Conservation (phyloP, 176 grass and related monocot species). For the Rhynchospora breviuscula region DNA sequence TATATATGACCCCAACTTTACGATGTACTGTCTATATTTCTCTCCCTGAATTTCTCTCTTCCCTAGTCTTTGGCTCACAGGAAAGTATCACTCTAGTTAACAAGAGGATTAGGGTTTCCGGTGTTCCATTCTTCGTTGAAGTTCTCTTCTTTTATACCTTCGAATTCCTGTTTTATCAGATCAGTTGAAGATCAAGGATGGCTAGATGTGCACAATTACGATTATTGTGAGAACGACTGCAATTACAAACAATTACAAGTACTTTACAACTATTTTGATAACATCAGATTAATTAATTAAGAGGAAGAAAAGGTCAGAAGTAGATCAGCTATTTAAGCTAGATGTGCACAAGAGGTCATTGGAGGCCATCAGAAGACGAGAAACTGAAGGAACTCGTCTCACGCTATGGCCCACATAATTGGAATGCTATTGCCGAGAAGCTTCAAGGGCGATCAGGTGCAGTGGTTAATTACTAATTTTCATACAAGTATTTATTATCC, state of each 20-base stretch:
- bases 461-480: not conserved
- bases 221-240: not conserved
- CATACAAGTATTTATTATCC: not conserved
- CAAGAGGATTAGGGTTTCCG: constrained; percentile 15
- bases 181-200: constrained; percentile 14
- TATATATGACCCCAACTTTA: constrained; percentile 25
- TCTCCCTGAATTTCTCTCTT: not conserved
- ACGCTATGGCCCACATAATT: constrained; percentile 72
- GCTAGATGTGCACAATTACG: not conserved
- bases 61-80: constrained; percentile 12
- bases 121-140: not conserved
- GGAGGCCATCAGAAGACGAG: constrained; percentile 84
- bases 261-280: not conserved
- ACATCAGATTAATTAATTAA: not conserved
- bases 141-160: constrained; percentile 25
- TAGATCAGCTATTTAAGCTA: constrained; percentile 25
- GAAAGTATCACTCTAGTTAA: not conserved
- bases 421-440: constrained; percentile 91
- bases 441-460: constrained; percentile 91
- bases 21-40: not conserved
- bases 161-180: not conserved
- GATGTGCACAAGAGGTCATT: constrained; percentile 93
- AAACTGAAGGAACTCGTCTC: constrained; percentile 77
- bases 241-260: constrained; percentile 6
- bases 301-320: not conserved